Evolutionary conservation across 2,329 filamentous ascomycete species (phyloP).

Genomic region (Septoria petroselini): DNA sequence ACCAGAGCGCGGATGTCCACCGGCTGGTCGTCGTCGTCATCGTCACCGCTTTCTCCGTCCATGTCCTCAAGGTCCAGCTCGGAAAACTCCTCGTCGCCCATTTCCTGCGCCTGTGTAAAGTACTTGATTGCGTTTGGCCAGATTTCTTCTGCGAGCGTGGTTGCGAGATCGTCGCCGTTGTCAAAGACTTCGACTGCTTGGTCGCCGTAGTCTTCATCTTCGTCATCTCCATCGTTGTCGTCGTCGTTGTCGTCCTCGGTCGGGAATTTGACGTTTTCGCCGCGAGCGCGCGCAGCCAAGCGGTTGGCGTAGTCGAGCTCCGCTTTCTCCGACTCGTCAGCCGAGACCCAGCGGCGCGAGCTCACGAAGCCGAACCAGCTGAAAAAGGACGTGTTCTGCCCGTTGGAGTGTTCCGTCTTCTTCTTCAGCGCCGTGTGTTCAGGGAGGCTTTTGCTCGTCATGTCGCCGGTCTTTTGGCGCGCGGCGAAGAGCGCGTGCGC

Average conservation of each 20-base stretch:
- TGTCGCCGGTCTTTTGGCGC: slow-evolving; percentile 50
- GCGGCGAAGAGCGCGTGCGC: slow-evolving; percentile 68
- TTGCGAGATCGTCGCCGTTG: slow-evolving; percentile 78
- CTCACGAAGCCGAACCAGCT: slow-evolving; percentile 75
- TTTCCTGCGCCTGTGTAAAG: slow-evolving; percentile 72
- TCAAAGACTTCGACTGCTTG: slow-evolving; percentile 80
- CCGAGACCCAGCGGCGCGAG: slow-evolving; percentile 64
- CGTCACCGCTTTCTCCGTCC: slow-evolving; percentile 51
- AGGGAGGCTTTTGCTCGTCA: slow-evolving; percentile 47
- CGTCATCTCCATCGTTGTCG: slow-evolving; percentile 55
- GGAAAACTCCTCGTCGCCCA: slow-evolving; percentile 56
- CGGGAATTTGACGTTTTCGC: slow-evolving; percentile 38
- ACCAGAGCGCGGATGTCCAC: slow-evolving; percentile 49
- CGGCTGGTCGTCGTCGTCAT: slow-evolving; percentile 53
- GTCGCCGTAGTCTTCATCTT: slow-evolving; percentile 60
- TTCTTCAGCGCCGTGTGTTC: slow-evolving; percentile 55
- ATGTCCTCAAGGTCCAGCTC: slow-evolving; percentile 68
- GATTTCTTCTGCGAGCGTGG: slow-evolving; percentile 78
- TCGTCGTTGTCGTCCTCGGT: slow-evolving; percentile 47
- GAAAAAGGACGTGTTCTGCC: slow-evolving; percentile 69
- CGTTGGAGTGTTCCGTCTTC: slow-evolving; percentile 48
- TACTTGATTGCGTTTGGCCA: slow-evolving; percentile 87
- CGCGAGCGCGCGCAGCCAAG: slow-evolving; percentile 46
- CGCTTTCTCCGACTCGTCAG: slow-evolving; percentile 66
- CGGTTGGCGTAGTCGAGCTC: slow-evolving; percentile 59